Percentiles rank a stretch among this genome's conserved stretches.
These are phyloP conservation scores for Penicillium sp. DNA, from an alignment of 2,329 filamentous ascomycete species.

Conservation along the genomic window DNA sequence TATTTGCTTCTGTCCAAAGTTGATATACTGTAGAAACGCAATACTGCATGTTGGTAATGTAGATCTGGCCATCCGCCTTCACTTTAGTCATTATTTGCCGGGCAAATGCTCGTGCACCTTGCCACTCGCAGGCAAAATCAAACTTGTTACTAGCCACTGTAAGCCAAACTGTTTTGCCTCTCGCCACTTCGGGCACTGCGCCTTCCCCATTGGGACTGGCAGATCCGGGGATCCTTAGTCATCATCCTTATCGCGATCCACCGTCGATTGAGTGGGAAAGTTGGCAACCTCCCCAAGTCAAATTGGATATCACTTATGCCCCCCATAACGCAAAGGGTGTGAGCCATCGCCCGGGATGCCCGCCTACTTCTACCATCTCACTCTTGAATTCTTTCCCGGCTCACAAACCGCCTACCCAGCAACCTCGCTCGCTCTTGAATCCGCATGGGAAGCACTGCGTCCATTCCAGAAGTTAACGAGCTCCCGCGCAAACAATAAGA, in stretches of 20 bases:
- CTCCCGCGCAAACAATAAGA: neutral
- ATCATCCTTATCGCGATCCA: constrained; percentile 3
- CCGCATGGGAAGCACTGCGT: constrained; percentile 41
- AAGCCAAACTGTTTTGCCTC: neutral
- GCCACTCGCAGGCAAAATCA: neutral
- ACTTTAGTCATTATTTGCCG: neutral
- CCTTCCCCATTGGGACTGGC: neutral
- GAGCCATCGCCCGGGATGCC: constrained; percentile 54
- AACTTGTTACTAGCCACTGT: too few species aligned
- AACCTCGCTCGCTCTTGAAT: constrained; percentile 37
- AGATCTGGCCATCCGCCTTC: too few species aligned
- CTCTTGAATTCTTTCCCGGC: constrained; percentile 58
- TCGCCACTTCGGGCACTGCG: constrained; percentile 3
- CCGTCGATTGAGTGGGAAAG: neutral
- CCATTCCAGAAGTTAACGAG: constrained; percentile 38
- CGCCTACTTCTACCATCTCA: constrained; percentile 67
- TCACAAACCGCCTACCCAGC: constrained; percentile 6
- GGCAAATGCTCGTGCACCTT: neutral
- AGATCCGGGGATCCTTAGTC: constrained; percentile 7
- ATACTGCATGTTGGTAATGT: too few species aligned
- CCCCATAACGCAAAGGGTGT: constrained; percentile 14
- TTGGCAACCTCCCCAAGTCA: neutral
- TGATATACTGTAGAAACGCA: neutral
- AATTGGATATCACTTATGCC: neutral
- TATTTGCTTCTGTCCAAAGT: neutral